A percentile compares a stretch with the other conserved stretches of the same genome.
These are phyloP conservation scores for Cyclotella sp. DNA, from an alignment of 108 stramenopile genomes.

Conservation along the genomic window DNA sequence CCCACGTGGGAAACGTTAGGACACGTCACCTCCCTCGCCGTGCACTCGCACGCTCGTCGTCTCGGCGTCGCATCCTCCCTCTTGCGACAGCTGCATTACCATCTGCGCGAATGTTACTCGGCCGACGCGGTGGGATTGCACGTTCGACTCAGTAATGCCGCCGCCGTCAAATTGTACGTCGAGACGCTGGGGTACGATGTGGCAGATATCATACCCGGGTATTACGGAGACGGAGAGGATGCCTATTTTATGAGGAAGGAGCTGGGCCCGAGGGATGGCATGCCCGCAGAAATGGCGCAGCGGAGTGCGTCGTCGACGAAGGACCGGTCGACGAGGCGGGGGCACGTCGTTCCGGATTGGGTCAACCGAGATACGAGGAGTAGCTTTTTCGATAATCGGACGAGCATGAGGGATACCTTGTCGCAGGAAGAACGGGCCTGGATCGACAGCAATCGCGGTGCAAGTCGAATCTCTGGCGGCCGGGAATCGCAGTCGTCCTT, in stretches of 20 bases:
- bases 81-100: conserved; percentile 81
- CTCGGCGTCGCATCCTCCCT: conserved; percentile 76
- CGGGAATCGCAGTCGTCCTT: background rate
- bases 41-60: conserved; percentile 73
- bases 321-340: too few relatives aligned
- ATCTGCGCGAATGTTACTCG: conserved; percentile 60
- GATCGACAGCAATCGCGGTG: background rate
- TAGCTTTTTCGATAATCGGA: conserved; percentile 42
- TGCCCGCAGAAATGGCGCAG: too few relatives aligned
- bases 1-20: conserved; percentile 57
- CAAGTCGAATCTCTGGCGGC: background rate
- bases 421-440: conserved; percentile 34
- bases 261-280: conserved; percentile 26
- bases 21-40: conserved; percentile 89
- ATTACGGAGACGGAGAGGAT: conserved; percentile 94
- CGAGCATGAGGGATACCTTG: conserved; percentile 26
- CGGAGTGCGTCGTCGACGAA: too few relatives aligned
- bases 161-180: conserved; percentile 76
- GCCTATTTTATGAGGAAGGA: conserved; percentile 88
- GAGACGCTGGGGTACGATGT: conserved; percentile 74
- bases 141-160: conserved; percentile 76
- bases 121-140: conserved; percentile 77
- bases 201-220: conserved; percentile 67
- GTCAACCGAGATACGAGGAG: conserved; percentile 26
- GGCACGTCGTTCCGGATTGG: background rate